phyloP scores from a whole-genome alignment of 441 rosid genomes.

The Eruca vesicaria region DNA sequence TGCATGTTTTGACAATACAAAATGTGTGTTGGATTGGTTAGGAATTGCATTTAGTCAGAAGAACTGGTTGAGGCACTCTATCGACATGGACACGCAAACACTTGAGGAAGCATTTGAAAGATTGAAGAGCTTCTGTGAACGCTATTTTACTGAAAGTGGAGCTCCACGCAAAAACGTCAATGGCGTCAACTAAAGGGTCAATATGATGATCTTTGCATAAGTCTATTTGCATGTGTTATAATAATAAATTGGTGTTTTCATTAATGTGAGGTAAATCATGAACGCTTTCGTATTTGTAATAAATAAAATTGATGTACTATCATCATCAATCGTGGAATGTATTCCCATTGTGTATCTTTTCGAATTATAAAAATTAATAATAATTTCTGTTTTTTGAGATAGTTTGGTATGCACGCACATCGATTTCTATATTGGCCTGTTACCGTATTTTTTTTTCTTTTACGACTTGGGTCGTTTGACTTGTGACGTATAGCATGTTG shows the following conservation, averaged over 20 bases:
- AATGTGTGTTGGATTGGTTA: constrained; percentile 4
- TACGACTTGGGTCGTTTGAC: not conserved
- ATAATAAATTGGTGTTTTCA: not conserved
- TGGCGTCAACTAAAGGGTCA: constrained; percentile 10
- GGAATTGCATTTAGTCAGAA: constrained; percentile 30
- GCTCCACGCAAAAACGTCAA: not conserved
- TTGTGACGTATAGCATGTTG: not conserved
- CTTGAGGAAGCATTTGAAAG: constrained; percentile 32
- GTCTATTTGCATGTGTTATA: not conserved
- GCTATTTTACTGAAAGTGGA: not conserved
- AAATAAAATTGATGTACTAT: not conserved
- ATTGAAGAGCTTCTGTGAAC: constrained; percentile 26
- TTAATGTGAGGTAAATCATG: not conserved
- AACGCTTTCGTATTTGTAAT: not conserved
- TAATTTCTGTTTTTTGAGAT: not conserved
- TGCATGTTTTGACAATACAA: not conserved
- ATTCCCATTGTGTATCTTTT: not conserved
- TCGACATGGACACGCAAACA: constrained; percentile 20
- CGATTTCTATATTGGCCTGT: not conserved
- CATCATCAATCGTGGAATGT: constrained; percentile 8
- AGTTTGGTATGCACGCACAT: not conserved
- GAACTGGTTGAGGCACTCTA: constrained; percentile 34
- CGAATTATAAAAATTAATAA: not conserved
- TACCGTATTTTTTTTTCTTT: not conserved
- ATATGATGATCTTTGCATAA: not conserved